Percentiles rank a stretch among this genome's conserved stretches.
Conservation (phyloP, 352 stramenopile species). For the Globisporangium parvum region DNA sequence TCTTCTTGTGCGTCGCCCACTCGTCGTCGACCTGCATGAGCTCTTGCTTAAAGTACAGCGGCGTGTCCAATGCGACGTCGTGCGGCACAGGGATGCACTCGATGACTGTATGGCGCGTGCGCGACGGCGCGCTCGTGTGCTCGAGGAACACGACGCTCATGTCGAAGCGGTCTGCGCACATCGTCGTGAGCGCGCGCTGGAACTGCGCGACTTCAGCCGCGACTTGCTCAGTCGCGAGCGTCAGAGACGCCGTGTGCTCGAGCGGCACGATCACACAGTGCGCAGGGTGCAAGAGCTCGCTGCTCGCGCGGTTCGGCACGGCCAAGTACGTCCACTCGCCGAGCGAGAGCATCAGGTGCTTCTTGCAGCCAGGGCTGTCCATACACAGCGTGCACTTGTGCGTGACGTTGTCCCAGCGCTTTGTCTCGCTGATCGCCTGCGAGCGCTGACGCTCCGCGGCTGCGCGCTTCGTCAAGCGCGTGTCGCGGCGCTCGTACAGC, state of each 20-base stretch:
- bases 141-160: constrained; percentile 76
- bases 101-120: constrained; percentile 63
- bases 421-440: constrained; percentile 47
- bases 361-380: constrained; percentile 68
- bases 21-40: constrained; percentile 69
- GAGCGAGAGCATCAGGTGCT: constrained; percentile 74
- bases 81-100: constrained; percentile 75
- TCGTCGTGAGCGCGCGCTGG: constrained; percentile 41
- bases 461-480: constrained; percentile 55
- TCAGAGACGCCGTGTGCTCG: constrained; percentile 58
- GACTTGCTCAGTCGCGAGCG: constrained; percentile 56
- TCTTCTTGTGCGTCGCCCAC: constrained; percentile 78
- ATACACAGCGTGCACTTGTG: constrained; percentile 68
- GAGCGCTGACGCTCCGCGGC: constrained; percentile 44
- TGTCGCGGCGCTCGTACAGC: constrained; percentile 41
- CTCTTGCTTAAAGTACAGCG: constrained; percentile 83
- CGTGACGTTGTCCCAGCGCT: constrained; percentile 58
- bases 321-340: constrained; percentile 72
- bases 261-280: constrained; percentile 78
- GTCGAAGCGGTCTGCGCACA: constrained; percentile 51
- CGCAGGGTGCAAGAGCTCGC: constrained; percentile 27
- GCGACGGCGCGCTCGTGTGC: constrained; percentile 56
- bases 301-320: constrained; percentile 42
- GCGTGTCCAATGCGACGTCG: constrained; percentile 51
- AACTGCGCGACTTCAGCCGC: constrained; percentile 62